Base-by-base conservation (phyloP, 768 basidiomycete species). In the Trametopsis cervina region DNA sequence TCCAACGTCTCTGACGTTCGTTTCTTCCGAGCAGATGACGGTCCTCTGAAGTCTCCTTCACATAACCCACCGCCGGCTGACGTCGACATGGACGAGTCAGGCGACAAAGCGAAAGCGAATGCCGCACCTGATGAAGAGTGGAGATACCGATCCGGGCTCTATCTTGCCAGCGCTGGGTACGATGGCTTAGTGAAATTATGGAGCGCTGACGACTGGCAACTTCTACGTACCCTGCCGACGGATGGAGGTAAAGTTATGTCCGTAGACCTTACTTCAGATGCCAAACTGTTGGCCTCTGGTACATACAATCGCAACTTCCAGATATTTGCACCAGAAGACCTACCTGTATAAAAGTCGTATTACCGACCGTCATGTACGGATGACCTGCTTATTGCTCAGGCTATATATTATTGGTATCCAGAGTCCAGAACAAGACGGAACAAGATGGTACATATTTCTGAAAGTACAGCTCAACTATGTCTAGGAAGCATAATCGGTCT, bases 221-320 rank as follows among this genome's bases (percentile, higher is more conserved):
- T 94, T 38, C 74, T 96, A 44, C 78, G 84, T 53, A 87, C 87
- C 38, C 73, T 99, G 49, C 82, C 91, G 44, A 94, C 92, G 18
- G 95, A 98, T 61, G 85, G 87, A 22, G 92, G 94, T n/a, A 98
- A 97, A 66, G 94, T 97, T 51, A 99, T 98, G 96, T 90, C 89
- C 5, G 93, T 97, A 9, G 96, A 99, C 63, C 74, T 98, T 18
- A 81, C 84, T 22, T 74, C 75, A 46, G 90, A 95, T 63, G 89
- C 83, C 11, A 82, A 81, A 58, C 74, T 89, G 61, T 76, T 96
- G 38, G 94, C 84, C 3, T 87, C 86, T 4, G 93, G 93, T 29
- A 93, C 90, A 38, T 95, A 90, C 64, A 94, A 91, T 67, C 76
- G 94, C 51, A 92, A 88, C 67, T 96, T 91, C 75, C 94, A 97